Evolutionary conservation across 2,329 filamentous ascomycete genomes (phyloP), one percentile per base, ranked within the genome.

Genomic region (Trichoderma breve): DNA sequence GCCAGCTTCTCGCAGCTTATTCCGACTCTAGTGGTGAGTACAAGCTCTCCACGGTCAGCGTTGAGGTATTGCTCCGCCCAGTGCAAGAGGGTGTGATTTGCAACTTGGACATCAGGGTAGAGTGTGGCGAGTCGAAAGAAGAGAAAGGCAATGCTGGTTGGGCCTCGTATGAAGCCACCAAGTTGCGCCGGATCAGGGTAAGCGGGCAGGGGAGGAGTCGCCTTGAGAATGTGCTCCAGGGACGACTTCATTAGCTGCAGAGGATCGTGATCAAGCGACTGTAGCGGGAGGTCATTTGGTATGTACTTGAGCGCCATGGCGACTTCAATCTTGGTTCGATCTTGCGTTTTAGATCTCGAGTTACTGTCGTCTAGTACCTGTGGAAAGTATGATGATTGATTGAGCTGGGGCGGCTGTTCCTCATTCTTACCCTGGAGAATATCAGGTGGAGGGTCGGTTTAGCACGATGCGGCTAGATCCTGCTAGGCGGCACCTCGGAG

Each of bases 101-200:
- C 78, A 71, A 89, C 79, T 11, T 78, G 74, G 2, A 88, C 73
- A 47, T 84, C 77, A 0, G 87, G 85, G 28, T 85, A 82, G 3
- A 78, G 73, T 3, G 78, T 77, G 6, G 84, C 86, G 3, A 89
- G 80, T 9, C 82, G 81, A 26, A 87, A 83, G 77, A 90, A 87
- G 11, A 90, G 81, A 73, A 87, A 87, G 5, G 86, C 85, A n/a
- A 88, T 80, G 15, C 86, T 86, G 2, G 86, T 89, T 18, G 87
- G 87, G 1, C 87, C 88, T 2, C 79, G 81, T 75, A 85, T 87
- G 14, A 90, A 76, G 0, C 88, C 88, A n/a, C 82, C 80, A 14
- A 85, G 77, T 15, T 79, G 73, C 12, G 77, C 76, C 14, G 76
- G 76, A 7, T 77, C 72, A 3, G 11, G 57, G 70, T 85, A 84